These are phyloP conservation scores for Cymbopogon flexuosus DNA, from an alignment of 202 grass and related monocot species.

Conservation along the genomic window DNA sequence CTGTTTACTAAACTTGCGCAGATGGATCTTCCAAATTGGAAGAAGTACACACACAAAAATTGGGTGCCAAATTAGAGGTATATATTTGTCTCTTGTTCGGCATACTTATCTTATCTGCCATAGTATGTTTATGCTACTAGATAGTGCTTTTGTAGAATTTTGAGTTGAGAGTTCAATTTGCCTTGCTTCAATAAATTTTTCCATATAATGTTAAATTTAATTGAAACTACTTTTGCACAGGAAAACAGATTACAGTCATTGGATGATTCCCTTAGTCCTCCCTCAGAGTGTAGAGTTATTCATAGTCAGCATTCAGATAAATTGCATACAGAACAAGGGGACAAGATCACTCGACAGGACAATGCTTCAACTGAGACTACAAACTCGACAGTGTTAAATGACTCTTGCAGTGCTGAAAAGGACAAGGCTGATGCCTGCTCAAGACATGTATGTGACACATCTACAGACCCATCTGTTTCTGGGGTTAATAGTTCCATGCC, in stretches of 20 bases:
- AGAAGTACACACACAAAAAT: slow-evolving; percentile 37
- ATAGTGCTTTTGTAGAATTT: slow-evolving; percentile 11
- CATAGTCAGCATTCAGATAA: slow-evolving; percentile 19
- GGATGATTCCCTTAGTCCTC: slow-evolving; percentile 42
- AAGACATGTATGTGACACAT: slow-evolving; percentile 39
- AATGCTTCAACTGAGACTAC: slow-evolving; percentile 57
- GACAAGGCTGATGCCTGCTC: slow-evolving; percentile 64
- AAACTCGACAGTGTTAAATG: slow-evolving; percentile 56
- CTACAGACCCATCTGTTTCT: slow-evolving; percentile 48
- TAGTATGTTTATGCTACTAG: background rate
- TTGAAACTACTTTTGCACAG: slow-evolving; percentile 31
- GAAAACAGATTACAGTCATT: slow-evolving; percentile 38
- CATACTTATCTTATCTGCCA: slow-evolving; percentile 29
- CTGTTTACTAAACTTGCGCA: slow-evolving; percentile 23
- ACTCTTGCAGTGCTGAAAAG: slow-evolving; percentile 50
- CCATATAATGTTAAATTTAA: background rate
- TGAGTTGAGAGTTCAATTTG: background rate
- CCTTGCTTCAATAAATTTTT: background rate
- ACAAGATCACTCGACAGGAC: slow-evolving; percentile 35
- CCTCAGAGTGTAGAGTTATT: slow-evolving; percentile 31
- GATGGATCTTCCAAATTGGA: slow-evolving; percentile 46
- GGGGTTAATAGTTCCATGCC: slow-evolving; percentile 52
- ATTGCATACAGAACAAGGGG: slow-evolving; percentile 32
- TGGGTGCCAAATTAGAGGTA: slow-evolving; percentile 59
- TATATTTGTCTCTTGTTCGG: slow-evolving; percentile 35